Evolutionary conservation across 176 grass and related monocot genomes (phyloP), one percentile per base, ranked within the genome.

Genomic region (Eragrostis nindensis): DNA sequence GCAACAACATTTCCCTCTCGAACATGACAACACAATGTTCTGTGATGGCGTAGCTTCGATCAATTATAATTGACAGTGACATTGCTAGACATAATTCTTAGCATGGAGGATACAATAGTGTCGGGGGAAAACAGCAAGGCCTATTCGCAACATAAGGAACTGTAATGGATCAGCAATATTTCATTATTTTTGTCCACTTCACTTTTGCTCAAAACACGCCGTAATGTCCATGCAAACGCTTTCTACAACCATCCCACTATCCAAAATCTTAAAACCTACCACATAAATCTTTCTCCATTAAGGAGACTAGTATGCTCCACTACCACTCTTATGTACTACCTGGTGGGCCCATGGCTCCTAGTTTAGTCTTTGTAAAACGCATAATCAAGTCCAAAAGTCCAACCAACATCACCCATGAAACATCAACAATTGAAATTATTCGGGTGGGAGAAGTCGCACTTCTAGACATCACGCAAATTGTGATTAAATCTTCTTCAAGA

Each of bases 301-400:
- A 59, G 9, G 64, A 6, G n/a, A 71, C 30, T 6, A 56, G 22
- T 22, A 64, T 17, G 10, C 62, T 38, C 21, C 49, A 41, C 55
- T 19, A 45, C 7, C 39, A 21, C 44, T 36, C 52, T 73, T 73
- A 73, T 54, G 24, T 71, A 79, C 32, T 54, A 39, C 66, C 15
- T 36, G 46, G 25, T 62, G 36, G n/a, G 44, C 43, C 53, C 22
- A 7, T 5, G 45, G 15, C 30, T 54, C 36, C 71, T 82, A 87
- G 56, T 87, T 87, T 87, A 66, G 74, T 73, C 66, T 48, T 66
- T 78, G 74, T 49, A 80, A 67, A 74, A 80, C 77, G 19, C 77
- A 68, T 86, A 70, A 80, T 80, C 13, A 7, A 49, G 50, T 75
- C 16, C 41, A 60, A 68, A 75, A 86, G 70, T 86, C 84, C 29